Evolutionary conservation across 2,329 filamentous ascomycete species (phyloP), one percentile per base, ranked within the genome.

Genomic region (Fusarium graminum): DNA sequence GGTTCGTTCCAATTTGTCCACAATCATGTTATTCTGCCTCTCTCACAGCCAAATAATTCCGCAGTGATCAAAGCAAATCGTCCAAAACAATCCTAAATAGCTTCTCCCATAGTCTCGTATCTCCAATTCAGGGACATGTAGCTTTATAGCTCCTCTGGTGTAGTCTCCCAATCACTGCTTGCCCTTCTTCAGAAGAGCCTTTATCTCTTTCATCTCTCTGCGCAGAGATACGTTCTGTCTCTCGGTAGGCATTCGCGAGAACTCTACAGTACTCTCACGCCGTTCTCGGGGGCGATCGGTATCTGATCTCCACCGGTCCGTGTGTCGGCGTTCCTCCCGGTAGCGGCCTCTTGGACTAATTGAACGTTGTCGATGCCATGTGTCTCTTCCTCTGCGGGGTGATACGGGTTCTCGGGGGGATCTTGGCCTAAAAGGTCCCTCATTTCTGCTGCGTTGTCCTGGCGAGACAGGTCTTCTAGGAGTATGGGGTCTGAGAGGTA

Each of bases 221-320:
- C 39, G 17, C 0, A 59, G 16, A 1, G 26, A 2, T 2, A 5
- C 1, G 6, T 61, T 42, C 4, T 60, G 57, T 2, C 49, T 3
- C 8, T 19, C 4, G 1, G 46, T 60, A 0, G 60, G 22, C 65
- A 68, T 54, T 0, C 25, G 26, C 1, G 47, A n/a, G 2, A 71
- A 71, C 6, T 65, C 66, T 0, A 25, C 50, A 0, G 66, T 68
- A 0, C 17, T 36, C 13, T 71, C 66, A 0, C 68, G 57, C 22
- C 65, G 57, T 2, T 55, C 25, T 5, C 40, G 29, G 0, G 44
- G 40, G 7, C 9, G 8, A 9, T 28, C n/a, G 1, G 7, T n/a
- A 16, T 7, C 16, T 16, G 12, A 39, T 10, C 1, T 1, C 6
- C 4, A 4, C 9, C n/a, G 25, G 3, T 25, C 19, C 11, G 39